Base-by-base conservation (phyloP, 2,329 filamentous ascomycete species). In the Triangularia setosa region DNA sequence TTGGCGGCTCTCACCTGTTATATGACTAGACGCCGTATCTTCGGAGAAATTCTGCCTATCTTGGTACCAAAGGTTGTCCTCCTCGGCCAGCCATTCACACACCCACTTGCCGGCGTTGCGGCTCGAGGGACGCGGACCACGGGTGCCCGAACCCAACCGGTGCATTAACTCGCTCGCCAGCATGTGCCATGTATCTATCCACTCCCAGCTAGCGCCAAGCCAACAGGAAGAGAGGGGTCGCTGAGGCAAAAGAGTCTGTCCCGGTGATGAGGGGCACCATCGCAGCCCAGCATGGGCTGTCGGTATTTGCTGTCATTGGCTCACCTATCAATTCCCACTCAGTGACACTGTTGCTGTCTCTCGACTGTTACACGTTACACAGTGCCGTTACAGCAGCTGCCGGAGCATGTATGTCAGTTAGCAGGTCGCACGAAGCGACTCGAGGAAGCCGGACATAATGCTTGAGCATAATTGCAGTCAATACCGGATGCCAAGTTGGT, bases 1-100 rank as follows among this genome's bases (percentile, higher is more conserved):
- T 66, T 65, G 64, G 63, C 64, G 61, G 62, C 52, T 7, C 16
- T 61, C 63, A 64, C 66, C 40, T 60, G 66, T 24, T 65, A 64
- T 68, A 63, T 60, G 40, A 57, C 53, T 24, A 53, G n/a, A 62
- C 25, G 33, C 24, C 18, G 18, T 40, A 59, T 40, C 35, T 63
- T 64, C 60, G 56, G 58, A 23, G 61, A 60, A 35, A 66, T 64
- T 67, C 52, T 64, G 56, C 61, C 63, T 63, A 56, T 64, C 64
- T 25, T 25, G 57, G 40, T 52, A 58, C 53, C 60, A 58, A 58
- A 48, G 14, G 25, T 48, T 44, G 21, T 25, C 6, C 18, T 44
- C 14, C 58, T 59, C 21, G 57, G 57, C 57, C 57, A 59, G 57
- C 57, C 35, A 48, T 40, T 24, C 35, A 27, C 16, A 48, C 57